Evolutionary conservation across 352 stramenopile species (phyloP).

Genomic region (Phytophthora hibernalis): DNA sequence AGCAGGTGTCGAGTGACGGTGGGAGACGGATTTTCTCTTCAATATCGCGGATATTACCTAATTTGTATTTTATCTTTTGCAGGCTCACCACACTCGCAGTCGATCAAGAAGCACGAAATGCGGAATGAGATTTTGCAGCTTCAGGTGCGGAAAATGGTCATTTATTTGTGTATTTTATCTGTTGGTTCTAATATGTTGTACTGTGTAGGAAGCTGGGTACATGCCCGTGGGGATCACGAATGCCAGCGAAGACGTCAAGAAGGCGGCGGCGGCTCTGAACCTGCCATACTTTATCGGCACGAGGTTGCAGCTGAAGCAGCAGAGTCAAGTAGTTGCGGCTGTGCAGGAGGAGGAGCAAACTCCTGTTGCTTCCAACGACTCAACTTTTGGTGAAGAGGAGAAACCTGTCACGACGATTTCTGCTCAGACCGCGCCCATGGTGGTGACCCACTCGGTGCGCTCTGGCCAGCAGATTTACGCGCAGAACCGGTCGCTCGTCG

Average conservation of each 20-base stretch:
- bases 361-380: constrained; percentile 2
- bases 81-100: constrained; percentile 79
- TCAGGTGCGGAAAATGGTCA: constrained; percentile 37
- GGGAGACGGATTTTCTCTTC: constrained; percentile 5
- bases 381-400: constrained; percentile 16
- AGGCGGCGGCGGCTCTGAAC: constrained; percentile 60
- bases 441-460: constrained; percentile 77
- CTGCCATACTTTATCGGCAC: constrained; percentile 84
- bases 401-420: constrained; percentile 16
- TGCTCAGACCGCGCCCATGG: constrained; percentile 49
- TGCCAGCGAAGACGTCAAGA: constrained; percentile 87
- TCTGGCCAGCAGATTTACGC: constrained; percentile 91
- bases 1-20: constrained; percentile 81
- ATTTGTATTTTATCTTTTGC: background rate
- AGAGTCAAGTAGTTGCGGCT: background rate
- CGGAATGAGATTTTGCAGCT: constrained; percentile 69
- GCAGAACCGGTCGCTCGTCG: constrained; percentile 80
- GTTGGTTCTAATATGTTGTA: background rate
- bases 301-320: constrained; percentile 43
- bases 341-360: constrained; percentile 15
- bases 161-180: background rate
- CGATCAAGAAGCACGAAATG: constrained; percentile 82
- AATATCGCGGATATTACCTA: background rate
- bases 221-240: constrained; percentile 84
- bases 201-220: constrained; percentile 55